These are phyloP conservation scores for Candida adriatica DNA, from an alignment of 805 yeast genomes.

Conservation along the genomic window DNA sequence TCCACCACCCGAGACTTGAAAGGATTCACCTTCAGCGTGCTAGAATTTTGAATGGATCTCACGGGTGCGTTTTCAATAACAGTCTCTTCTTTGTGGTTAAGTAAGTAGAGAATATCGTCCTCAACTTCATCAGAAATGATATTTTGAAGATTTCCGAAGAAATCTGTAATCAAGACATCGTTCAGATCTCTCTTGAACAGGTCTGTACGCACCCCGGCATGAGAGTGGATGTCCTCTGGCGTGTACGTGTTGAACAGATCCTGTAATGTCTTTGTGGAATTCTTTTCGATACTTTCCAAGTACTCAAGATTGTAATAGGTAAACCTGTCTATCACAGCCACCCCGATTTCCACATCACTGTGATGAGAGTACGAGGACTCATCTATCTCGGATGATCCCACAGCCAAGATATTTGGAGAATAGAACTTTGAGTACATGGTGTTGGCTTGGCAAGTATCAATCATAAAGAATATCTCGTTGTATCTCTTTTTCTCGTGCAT, in stretches of 20 bases:
- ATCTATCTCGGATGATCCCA: slow-evolving; percentile 82
- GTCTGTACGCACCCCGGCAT: slow-evolving; percentile 89
- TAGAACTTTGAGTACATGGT: slow-evolving; percentile 92
- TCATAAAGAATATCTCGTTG: slow-evolving; percentile 94
- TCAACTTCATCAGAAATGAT: slow-evolving; percentile 60
- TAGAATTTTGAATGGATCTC: slow-evolving; percentile 5
- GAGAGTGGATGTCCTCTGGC: slow-evolving; percentile 79
- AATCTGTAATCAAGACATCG: slow-evolving; percentile 80
- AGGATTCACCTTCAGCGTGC: slow-evolving; percentile 13
- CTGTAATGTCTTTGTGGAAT: slow-evolving; percentile 67
- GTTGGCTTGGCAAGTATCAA: slow-evolving; percentile 98
- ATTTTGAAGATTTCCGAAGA: slow-evolving; percentile 87
- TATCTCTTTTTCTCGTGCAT: slow-evolving; percentile 95
- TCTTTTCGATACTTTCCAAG: slow-evolving; percentile 72
- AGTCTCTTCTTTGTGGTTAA: slow-evolving; percentile 12
- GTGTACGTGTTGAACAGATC: slow-evolving; percentile 83
- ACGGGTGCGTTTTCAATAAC: slow-evolving; percentile 4
- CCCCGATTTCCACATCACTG: slow-evolving; percentile 93
- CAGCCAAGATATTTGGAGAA: slow-evolving; percentile 87
- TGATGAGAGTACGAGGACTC: slow-evolving; percentile 94
- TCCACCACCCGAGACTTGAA: slow-evolving; percentile 15
- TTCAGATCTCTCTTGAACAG: slow-evolving; percentile 57
- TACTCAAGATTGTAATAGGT: slow-evolving; percentile 88
- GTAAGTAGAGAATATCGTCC: slow-evolving; percentile 30
- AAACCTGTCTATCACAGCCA: slow-evolving; percentile 94